These are phyloP conservation scores for Ogataea ganodermae DNA, from an alignment of 805 yeast species.

Conservation along the genomic window DNA sequence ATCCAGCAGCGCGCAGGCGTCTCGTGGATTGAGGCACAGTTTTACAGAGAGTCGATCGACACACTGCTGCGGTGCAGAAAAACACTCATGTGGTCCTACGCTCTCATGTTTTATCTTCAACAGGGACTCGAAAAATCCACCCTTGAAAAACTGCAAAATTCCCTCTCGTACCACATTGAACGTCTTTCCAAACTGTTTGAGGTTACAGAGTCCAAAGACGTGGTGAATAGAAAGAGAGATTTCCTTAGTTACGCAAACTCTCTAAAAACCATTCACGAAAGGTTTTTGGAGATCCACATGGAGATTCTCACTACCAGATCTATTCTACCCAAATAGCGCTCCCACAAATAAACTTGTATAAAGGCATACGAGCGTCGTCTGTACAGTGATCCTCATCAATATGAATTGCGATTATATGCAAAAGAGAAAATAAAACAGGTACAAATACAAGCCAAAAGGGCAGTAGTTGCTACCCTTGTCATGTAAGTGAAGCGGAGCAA, in stretches of 20 bases:
- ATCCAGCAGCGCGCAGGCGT: slow-evolving; percentile 65
- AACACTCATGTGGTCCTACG: slow-evolving; percentile 88
- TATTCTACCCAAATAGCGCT: neutral
- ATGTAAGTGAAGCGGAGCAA: neutral
- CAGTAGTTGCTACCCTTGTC: neutral
- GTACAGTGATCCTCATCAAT: too few relatives aligned
- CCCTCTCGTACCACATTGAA: slow-evolving; percentile 32
- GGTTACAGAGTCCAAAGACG: slow-evolving; percentile 31
- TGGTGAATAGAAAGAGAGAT: slow-evolving; percentile 26
- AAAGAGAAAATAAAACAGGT: neutral
- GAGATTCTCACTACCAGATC: slow-evolving; percentile 14
- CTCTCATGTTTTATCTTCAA: slow-evolving; percentile 68
- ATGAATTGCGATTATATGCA: neutral
- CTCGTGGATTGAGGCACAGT: slow-evolving; percentile 89
- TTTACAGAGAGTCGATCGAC: slow-evolving; percentile 70
- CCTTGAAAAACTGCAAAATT: slow-evolving; percentile 48
- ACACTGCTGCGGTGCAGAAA: slow-evolving; percentile 68
- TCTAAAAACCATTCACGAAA: slow-evolving; percentile 22
- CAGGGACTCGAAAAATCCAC: slow-evolving; percentile 52
- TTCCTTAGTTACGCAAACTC: slow-evolving; percentile 29
- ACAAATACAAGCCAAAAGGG: slow-evolving; percentile 7
- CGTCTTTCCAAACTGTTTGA: slow-evolving; percentile 37
- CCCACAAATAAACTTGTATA: neutral
- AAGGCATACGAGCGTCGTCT: neutral
- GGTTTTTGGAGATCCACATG: slow-evolving; percentile 27